Evolutionary conservation across 1,284 basidiomycete species (phyloP).

Genomic region (Mycena sp.): DNA sequence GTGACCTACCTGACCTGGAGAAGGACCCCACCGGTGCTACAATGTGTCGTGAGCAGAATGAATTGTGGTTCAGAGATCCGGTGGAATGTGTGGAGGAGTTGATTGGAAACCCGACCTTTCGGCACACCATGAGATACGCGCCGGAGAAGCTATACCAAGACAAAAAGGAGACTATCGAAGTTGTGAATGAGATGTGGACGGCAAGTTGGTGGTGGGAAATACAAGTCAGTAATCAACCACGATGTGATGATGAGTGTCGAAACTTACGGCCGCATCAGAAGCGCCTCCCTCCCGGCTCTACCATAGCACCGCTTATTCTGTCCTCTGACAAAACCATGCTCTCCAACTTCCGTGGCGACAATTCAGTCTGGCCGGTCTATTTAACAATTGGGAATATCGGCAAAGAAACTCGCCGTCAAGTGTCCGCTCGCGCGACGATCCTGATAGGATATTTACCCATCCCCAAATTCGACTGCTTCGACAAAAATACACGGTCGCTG

Average conservation of each 20-base stretch:
- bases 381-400: constrained; percentile 50
- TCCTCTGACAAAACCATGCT: constrained; percentile 42
- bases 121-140: no score
- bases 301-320: no score
- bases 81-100: constrained; percentile 33
- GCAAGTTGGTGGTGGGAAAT: no score
- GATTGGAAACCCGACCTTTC: no score
- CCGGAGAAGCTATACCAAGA: no score
- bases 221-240: constrained; percentile 36
- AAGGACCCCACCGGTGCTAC: constrained; percentile 30
- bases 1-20: no score
- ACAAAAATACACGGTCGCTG: constrained; percentile 29
- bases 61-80: constrained; percentile 32
- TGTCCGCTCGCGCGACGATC: constrained; percentile 38
- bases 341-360: constrained; percentile 44
- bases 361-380: constrained; percentile 48
- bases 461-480: constrained; percentile 48
- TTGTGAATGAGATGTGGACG: no score
- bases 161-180: no score
- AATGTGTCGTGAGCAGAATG: constrained; percentile 27
- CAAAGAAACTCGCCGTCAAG: constrained; percentile 40
- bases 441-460: constrained; percentile 52
- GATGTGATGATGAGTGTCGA: constrained; percentile 41
- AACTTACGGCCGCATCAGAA: no score
- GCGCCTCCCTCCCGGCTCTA: no score